Conservation (phyloP, 1,284 basidiomycete species). For the Cryptococcus wingfieldii region DNA sequence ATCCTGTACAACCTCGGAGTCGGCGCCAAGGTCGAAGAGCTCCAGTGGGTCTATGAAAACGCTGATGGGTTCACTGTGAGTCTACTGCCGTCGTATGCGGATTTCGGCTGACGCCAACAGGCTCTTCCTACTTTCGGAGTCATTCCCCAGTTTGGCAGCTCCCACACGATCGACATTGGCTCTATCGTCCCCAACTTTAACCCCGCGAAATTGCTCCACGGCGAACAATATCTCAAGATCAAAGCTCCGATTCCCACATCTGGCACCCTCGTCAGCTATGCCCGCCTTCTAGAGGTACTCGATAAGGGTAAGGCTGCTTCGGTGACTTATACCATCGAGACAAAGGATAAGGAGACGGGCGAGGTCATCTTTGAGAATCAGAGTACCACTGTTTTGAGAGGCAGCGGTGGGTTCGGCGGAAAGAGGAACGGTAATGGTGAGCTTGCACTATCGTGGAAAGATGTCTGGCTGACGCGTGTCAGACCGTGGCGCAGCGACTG, state of each 20-base stretch:
- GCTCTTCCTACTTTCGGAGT: slow-evolving; percentile 93
- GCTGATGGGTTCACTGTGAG: slow-evolving; percentile 67
- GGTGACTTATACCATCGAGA: slow-evolving; percentile 72
- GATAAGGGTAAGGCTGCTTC: slow-evolving; percentile 81
- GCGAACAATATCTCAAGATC: slow-evolving; percentile 92
- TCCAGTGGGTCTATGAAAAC: slow-evolving; percentile 88
- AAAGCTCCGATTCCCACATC: slow-evolving; percentile 81
- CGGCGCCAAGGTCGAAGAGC: slow-evolving; percentile 89
- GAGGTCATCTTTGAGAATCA: slow-evolving; percentile 88
- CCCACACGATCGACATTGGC: slow-evolving; percentile 61
- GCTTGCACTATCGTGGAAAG: slow-evolving; percentile 16
- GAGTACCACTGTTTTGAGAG: slow-evolving; percentile 87
- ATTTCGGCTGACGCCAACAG: slow-evolving; percentile 24
- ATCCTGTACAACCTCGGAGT: slow-evolving; percentile 94
- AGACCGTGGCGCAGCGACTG: slow-evolving; percentile 90
- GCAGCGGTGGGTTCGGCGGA: slow-evolving; percentile 91
- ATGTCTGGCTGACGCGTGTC: not conserved
- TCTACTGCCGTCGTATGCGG: not conserved
- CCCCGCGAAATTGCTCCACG: slow-evolving; percentile 93
- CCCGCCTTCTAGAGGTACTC: slow-evolving; percentile 53
- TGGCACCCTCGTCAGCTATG: slow-evolving; percentile 74
- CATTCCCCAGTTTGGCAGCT: slow-evolving; percentile 80
- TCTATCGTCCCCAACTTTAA: slow-evolving; percentile 88
- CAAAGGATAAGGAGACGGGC: slow-evolving; percentile 72
- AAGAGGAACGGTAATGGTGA: slow-evolving; percentile 75